Conservation (phyloP, 495 filamentous ascomycete genomes). For the Penicillium salamii region DNA sequence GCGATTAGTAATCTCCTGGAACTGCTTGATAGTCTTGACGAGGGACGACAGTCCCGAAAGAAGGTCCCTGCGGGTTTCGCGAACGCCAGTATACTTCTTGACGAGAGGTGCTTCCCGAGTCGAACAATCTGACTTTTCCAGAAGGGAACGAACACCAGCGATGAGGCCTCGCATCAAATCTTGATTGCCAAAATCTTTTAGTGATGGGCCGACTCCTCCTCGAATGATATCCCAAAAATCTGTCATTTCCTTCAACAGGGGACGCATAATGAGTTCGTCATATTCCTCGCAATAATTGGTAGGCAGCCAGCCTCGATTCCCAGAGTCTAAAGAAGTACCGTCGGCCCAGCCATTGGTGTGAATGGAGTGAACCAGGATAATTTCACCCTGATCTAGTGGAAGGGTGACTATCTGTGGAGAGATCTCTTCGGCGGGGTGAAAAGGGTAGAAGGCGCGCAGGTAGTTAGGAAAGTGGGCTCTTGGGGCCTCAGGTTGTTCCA, state of each 20-base stretch:
- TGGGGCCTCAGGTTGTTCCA: constrained; percentile 43
- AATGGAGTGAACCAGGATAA: constrained; percentile 93
- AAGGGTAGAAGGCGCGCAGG: constrained; percentile 92
- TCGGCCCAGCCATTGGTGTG: constrained; percentile 99
- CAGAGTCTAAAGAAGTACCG: constrained; percentile 86
- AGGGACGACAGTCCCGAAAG: constrained; percentile 85
- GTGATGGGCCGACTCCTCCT: constrained; percentile 59
- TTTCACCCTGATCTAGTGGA: constrained; percentile 82
- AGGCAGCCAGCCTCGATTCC: constrained; percentile 91
- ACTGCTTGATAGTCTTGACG: constrained; percentile 78
- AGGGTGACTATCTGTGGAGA: constrained; percentile 77
- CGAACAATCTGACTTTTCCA: constrained; percentile 86
- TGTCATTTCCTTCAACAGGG: constrained; percentile 79
- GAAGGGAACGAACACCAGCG: constrained; percentile 82
- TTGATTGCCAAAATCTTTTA: constrained; percentile 76
- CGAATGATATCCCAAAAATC: constrained; percentile 91
- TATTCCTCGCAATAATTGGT: constrained; percentile 98
- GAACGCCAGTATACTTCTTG: constrained; percentile 67
- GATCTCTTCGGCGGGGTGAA: constrained; percentile 73
- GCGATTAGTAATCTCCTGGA: constrained; percentile 62
- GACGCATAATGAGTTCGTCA: constrained; percentile 79
- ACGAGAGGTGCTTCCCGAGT: constrained; percentile 76
- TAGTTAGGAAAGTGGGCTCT: constrained; percentile 86
- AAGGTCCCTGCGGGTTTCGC: constrained; percentile 78
- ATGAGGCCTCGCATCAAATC: constrained; percentile 90